These are phyloP conservation scores for Amanita pallidorosea DNA, from an alignment of 768 basidiomycete genomes.

Conservation along the genomic window DNA sequence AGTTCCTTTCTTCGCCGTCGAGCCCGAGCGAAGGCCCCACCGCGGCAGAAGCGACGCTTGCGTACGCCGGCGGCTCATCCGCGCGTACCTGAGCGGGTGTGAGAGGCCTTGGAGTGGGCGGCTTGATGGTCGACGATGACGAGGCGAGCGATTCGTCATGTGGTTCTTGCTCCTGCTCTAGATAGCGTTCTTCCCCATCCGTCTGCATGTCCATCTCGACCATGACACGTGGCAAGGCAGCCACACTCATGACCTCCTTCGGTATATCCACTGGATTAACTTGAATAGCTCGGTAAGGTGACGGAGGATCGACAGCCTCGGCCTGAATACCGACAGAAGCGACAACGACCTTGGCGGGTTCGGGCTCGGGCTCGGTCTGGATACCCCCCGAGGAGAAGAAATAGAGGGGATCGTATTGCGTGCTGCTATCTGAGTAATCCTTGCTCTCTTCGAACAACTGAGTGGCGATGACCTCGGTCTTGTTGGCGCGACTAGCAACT, in stretches of 20 bases:
- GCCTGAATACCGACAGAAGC: slow-evolving; percentile 49
- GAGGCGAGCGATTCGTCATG: slow-evolving; percentile 50
- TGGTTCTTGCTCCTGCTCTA: slow-evolving; percentile 23
- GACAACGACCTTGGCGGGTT: slow-evolving; percentile 32
- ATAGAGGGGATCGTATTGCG: slow-evolving; percentile 55
- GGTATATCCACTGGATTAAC: not conserved
- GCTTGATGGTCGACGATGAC: slow-evolving; percentile 63
- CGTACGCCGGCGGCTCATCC: slow-evolving; percentile 72
- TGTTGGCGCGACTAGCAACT: slow-evolving; percentile 50
- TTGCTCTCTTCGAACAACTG: slow-evolving; percentile 44
- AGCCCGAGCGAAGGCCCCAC: slow-evolving; percentile 20
- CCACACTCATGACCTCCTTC: too few species aligned
- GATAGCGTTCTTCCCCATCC: slow-evolving; percentile 29
- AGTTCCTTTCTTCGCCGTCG: slow-evolving; percentile 38
- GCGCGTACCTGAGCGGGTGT: slow-evolving; percentile 21
- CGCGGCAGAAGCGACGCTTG: slow-evolving; percentile 9
- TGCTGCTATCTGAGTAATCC: slow-evolving; percentile 67
- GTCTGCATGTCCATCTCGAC: slow-evolving; percentile 61
- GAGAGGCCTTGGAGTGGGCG: slow-evolving; percentile 53
- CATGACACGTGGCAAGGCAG: slow-evolving; percentile 22
- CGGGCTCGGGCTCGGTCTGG: slow-evolving; percentile 47
- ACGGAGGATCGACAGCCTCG: slow-evolving; percentile 26
- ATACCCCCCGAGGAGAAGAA: slow-evolving; percentile 34
- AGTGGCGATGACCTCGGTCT: slow-evolving; percentile 31
- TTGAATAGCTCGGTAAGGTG: not conserved